Base-by-base conservation (phyloP, 352 stramenopile genomes). In the Phytophthora cactorum region DNA sequence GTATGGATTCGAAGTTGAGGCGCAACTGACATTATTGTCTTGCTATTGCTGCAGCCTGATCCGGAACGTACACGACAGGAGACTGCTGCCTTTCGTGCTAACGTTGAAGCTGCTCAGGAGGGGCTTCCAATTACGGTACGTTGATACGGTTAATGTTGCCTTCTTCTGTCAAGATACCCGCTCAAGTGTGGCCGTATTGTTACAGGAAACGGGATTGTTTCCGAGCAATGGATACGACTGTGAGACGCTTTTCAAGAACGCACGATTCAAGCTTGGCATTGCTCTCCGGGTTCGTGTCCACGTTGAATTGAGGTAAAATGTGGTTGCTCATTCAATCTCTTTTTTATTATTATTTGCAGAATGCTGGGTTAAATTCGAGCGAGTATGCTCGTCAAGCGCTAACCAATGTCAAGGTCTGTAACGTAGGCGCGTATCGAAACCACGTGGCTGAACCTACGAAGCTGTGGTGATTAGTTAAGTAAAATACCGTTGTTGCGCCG, bases 221-320 rank as follows among this genome's bases (percentile, higher is more conserved):
- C 86, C 84, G 2, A 80, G 76, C 1, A 81, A 94, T 27, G 86
- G 86, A 11, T 94, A 94, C 51, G 86, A 92, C 65, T 87, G 72
- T 41, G 79, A 89, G 22, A 92, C 72, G 39, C 77, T 94, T 1
- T 94, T 94, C 70, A 89, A 89, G 63, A 91, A 92, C 32, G 86
- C 86, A n/a, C 77, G 84, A 5, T 94, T 94, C 60, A 90, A 91
- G 53, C 77, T 94, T 12, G 86, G 86, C 0, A 70, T 94, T 11
- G 86, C 86, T 25, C 74, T 94, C 9, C 84, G 83, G 34, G 81
- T 90, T 67, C 10, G 70, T 39, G 14, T 47, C 3, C 27, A 10
- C n/a, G 44, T 15, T 28, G 44, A 17, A 10, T 61, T 25, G 7
- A 12, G 2, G 38, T 55, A 17, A 29, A 28, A 12, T 39, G 34